Evolutionary conservation across 2,329 filamentous ascomycete species (phyloP).

Genomic region (Sporothrix schenckii): DNA sequence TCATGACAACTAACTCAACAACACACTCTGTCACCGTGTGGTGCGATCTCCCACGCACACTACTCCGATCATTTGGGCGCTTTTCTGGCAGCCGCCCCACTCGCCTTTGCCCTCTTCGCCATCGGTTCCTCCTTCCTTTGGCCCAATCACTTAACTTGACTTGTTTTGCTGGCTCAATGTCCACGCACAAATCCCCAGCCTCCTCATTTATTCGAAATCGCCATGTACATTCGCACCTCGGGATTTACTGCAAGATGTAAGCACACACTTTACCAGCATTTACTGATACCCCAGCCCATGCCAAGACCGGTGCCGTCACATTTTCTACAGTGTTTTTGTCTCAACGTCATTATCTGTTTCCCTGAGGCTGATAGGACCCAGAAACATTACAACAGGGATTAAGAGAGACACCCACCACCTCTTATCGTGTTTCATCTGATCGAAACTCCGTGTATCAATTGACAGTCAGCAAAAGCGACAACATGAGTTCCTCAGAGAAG

Average conservation of each 20-base stretch:
- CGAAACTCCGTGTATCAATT: background rate
- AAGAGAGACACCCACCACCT: background rate
- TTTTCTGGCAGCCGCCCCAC: conserved; percentile 7
- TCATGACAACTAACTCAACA: background rate
- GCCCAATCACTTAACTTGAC: conserved; percentile 5
- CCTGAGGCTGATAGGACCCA: background rate
- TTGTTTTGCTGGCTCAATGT: background rate
- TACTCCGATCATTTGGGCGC: background rate
- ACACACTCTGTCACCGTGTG: background rate
- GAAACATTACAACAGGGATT: background rate
- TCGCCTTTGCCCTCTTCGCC: conserved; percentile 10
- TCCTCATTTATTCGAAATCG: conserved; percentile 12
- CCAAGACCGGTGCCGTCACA: background rate
- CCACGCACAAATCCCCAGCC: conserved; percentile 11
- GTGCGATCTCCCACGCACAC: background rate
- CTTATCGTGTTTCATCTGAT: conserved; percentile 13
- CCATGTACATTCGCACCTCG: no score
- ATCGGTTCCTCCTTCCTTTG: background rate
- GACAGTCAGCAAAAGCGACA: background rate
- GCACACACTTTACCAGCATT: background rate
- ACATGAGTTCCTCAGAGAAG: conserved; percentile 16
- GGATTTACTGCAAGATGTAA: background rate
- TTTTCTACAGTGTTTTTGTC: background rate
- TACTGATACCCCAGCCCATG: conserved; percentile 1
- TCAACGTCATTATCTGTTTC: conserved; percentile 7